A percentile compares a stretch with the other conserved stretches of the same genome.
Conservation (phyloP, 192 early-diverging fungal species). For the Backusella macrospora region DNA sequence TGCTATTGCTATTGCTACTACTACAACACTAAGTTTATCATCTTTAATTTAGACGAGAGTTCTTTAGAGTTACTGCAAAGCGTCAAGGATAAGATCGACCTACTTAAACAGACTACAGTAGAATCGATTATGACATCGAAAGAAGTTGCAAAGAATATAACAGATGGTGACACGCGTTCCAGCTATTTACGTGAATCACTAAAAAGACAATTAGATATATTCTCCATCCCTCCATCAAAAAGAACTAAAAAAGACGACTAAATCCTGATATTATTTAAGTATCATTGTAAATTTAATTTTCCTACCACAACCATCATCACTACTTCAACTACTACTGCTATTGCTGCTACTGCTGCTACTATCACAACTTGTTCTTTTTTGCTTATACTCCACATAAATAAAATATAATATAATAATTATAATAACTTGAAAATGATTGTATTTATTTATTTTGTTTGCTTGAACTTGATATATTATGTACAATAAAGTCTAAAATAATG, state of each 20-base stretch:
- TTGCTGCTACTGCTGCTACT: no score
- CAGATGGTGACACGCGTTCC: background rate
- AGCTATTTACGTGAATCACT: background rate
- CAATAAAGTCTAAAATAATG: slow-evolving; percentile 59
- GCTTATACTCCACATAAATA: no score
- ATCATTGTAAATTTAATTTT: no score
- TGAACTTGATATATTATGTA: slow-evolving; percentile 10
- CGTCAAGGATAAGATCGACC: background rate
- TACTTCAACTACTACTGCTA: no score
- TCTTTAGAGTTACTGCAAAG: background rate
- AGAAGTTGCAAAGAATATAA: background rate
- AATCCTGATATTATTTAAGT: background rate
- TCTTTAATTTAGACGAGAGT: background rate
- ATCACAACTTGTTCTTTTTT: no score
- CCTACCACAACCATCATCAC: no score
- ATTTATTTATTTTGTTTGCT: background rate
- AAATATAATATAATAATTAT: background rate
- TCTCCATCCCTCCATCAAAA: background rate
- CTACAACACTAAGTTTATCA: background rate
- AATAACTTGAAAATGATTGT: background rate
- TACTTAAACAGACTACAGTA: background rate
- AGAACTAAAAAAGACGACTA: background rate
- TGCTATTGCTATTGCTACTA: background rate
- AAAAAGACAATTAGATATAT: background rate
- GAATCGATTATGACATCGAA: background rate